These are phyloP conservation scores for Aspergillus steynii DNA, from an alignment of 495 filamentous ascomycete species.

Conservation along the genomic window DNA sequence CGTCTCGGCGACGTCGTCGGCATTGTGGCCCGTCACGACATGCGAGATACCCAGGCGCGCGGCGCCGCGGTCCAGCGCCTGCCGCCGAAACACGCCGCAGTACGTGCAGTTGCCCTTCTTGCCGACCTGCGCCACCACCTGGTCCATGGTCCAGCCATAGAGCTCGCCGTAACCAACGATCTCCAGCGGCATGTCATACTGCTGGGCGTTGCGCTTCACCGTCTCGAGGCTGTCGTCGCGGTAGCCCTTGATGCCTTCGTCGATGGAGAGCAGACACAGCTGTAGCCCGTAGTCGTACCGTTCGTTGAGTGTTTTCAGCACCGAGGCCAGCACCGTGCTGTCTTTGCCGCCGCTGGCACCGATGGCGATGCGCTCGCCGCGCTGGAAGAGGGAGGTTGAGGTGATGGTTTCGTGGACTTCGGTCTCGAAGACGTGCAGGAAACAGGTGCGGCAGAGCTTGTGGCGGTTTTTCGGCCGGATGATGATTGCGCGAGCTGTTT, in stretches of 20 bases:
- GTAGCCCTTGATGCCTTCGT: constrained; percentile 97
- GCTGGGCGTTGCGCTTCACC: constrained; percentile 86
- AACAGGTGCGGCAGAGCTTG: constrained; percentile 88
- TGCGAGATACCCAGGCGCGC: constrained; percentile 85
- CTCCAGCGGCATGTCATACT: constrained; percentile 86
- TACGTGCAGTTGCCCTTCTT: constrained; percentile 99
- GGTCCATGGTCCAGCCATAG: constrained; percentile 99
- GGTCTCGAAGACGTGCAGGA: constrained; percentile 81
- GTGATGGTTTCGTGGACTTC: constrained; percentile 94
- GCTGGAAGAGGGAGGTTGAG: constrained; percentile 71
- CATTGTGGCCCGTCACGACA: constrained; percentile 97
- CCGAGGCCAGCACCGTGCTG: constrained; percentile 91
- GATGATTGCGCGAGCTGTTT: constrained; percentile 75
- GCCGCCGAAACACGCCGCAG: constrained; percentile 92
- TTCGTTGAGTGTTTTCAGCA: constrained; percentile 92
- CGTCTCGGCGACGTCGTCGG: constrained; percentile 97
- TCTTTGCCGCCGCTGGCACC: constrained; percentile 97
- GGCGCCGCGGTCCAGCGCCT: constrained; percentile 91
- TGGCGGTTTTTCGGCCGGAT: constrained; percentile 91
- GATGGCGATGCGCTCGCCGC: constrained; percentile 87
- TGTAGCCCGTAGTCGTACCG: constrained; percentile 84
- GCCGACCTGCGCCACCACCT: constrained; percentile 91
- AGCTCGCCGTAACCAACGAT: constrained; percentile 93
- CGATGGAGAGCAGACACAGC: constrained; percentile 84
- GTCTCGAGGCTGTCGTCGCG: constrained; percentile 94